Evolutionary conservation across 1,139 yeast genomes (phyloP).

Genomic region (Sugiyamaella neomexicana): DNA sequence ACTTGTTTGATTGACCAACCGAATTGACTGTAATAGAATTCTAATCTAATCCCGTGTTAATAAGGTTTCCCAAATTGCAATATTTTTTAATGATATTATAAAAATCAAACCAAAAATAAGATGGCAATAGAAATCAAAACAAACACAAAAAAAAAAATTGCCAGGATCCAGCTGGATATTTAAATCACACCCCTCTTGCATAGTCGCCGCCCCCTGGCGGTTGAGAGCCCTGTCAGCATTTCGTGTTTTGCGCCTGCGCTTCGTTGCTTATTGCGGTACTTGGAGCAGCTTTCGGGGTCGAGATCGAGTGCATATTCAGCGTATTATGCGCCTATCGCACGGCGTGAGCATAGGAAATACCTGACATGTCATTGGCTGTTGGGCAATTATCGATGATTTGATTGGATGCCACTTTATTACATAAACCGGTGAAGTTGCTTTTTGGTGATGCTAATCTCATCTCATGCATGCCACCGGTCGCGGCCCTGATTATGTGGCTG

Average conservation of each 20-base stretch:
- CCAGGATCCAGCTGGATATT: background rate
- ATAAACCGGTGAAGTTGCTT: background rate
- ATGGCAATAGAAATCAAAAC: background rate
- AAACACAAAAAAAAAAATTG: background rate
- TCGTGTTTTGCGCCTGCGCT: no score
- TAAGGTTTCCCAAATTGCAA: no score
- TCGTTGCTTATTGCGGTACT: background rate
- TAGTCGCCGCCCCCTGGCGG: no score
- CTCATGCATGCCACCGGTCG: slow-evolving; percentile 3
- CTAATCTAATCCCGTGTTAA: no score
- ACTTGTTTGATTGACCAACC: no score
- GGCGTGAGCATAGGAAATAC: slow-evolving; percentile 3
- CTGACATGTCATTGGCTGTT: slow-evolving; percentile 5
- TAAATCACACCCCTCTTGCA: background rate
- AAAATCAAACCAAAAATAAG: background rate
- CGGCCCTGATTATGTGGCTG: no score
- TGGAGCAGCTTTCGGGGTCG: background rate
- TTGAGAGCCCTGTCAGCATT: no score
- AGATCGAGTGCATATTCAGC: background rate
- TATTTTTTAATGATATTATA: background rate
- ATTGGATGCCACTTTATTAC: slow-evolving; percentile 15
- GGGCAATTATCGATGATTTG: slow-evolving; percentile 14
- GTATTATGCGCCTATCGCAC: slow-evolving; percentile 1
- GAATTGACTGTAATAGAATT: no score
- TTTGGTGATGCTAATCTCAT: slow-evolving; percentile 6